phyloP scores from a whole-genome alignment of 2,329 filamentous ascomycete species.

The Aspergillus fumigatus region DNA sequence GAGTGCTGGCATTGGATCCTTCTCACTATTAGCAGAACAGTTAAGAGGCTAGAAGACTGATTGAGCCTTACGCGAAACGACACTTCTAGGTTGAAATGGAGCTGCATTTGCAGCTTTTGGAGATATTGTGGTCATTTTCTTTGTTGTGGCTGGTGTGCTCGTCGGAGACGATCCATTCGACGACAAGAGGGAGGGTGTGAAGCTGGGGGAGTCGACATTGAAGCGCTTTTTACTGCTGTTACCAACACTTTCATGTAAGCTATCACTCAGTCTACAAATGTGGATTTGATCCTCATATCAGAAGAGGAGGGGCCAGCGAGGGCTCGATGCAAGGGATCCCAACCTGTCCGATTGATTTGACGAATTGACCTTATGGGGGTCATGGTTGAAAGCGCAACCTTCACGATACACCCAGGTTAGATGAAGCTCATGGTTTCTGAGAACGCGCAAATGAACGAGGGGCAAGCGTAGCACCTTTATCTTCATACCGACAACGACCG shows the following conservation, averaged over 20 bases:
- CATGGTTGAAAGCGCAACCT: constrained; percentile 83
- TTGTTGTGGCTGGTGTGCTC: constrained; percentile 32
- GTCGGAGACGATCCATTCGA: constrained; percentile 34
- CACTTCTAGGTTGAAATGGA: constrained; percentile 45
- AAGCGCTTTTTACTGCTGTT: constrained; percentile 61
- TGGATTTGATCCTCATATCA: not conserved
- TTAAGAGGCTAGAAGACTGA: not conserved
- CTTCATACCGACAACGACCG: constrained; percentile 86
- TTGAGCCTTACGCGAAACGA: constrained; percentile 34
- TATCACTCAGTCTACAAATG: constrained; percentile 1
- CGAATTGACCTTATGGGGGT: constrained; percentile 59
- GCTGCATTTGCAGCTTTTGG: constrained; percentile 87
- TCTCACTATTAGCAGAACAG: constrained; percentile 21
- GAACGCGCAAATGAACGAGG: constrained; percentile 3
- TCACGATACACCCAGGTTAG: constrained; percentile 18
- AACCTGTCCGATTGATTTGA: constrained; percentile 39
- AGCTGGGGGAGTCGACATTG: constrained; percentile 94
- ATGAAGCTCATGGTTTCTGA: constrained; percentile 5
- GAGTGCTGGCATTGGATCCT: constrained; percentile 41
- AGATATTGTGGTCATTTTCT: constrained; percentile 71
- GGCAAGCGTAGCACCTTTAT: constrained; percentile 55
- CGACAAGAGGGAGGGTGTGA: constrained; percentile 62
- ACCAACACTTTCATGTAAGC: constrained; percentile 15
- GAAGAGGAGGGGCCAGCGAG: not conserved
- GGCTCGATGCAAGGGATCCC: constrained; percentile 8